Conservation (phyloP, 2,329 filamentous ascomycete species). For the Colletotrichum brevisporum region DNA sequence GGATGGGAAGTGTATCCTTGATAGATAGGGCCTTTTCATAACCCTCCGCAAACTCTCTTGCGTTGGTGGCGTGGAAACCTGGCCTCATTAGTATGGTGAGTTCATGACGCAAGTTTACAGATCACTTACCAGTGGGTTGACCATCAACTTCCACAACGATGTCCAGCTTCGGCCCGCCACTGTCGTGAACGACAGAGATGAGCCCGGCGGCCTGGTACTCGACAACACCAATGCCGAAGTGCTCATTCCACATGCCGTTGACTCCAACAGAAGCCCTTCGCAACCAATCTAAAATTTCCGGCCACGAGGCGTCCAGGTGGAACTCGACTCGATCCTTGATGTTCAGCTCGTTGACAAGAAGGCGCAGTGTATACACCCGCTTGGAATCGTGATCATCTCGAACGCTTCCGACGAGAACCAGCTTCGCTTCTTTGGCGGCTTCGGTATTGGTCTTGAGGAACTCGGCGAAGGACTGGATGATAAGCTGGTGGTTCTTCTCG, state of each 20-base stretch:
- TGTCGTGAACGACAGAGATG: conserved; percentile 93
- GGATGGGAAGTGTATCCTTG: conserved; percentile 80
- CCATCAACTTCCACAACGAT: conserved; percentile 89
- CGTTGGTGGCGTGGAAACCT: conserved; percentile 89
- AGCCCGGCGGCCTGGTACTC: conserved; percentile 97
- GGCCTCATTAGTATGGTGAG: conserved; percentile 41
- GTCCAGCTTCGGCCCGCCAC: conserved; percentile 91
- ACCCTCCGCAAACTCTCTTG: conserved; percentile 82
- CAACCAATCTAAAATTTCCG: conserved; percentile 86
- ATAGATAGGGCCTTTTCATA: conserved; percentile 84
- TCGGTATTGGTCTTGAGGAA: conserved; percentile 73
- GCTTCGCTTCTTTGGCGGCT: conserved; percentile 69
- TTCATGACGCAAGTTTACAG: background rate
- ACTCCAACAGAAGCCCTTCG: conserved; percentile 85
- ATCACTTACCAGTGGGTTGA: conserved; percentile 76
- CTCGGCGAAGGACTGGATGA: conserved; percentile 86
- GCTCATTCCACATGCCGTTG: conserved; percentile 99
- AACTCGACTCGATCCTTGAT: conserved; percentile 90
- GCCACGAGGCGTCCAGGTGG: conserved; percentile 90
- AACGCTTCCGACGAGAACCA: conserved; percentile 94
- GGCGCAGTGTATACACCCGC: conserved; percentile 87
- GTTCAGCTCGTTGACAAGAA: conserved; percentile 87
- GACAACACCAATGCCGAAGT: conserved; percentile 98
- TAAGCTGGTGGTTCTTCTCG: conserved; percentile 94
- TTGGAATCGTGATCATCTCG: conserved; percentile 85